Conservation (phyloP, 129 eudicot genomes). For the Flaveria brownii region DNA sequence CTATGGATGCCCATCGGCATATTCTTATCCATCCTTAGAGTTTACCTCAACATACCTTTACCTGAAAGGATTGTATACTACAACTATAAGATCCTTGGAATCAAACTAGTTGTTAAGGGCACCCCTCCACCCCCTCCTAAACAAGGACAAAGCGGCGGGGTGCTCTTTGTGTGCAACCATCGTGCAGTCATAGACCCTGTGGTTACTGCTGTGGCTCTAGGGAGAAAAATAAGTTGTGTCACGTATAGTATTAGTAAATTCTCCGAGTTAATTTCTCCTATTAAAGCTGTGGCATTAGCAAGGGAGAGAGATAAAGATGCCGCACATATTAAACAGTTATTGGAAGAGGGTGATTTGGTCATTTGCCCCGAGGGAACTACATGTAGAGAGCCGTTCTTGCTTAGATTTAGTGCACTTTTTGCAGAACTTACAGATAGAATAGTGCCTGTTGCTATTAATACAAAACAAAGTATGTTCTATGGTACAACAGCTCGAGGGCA, state of each 20-base stretch:
- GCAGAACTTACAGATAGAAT: slow-evolving; percentile 83
- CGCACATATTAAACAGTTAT: slow-evolving; percentile 52
- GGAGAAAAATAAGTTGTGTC: slow-evolving; percentile 73
- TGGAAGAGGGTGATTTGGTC: slow-evolving; percentile 78
- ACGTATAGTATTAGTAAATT: slow-evolving; percentile 79
- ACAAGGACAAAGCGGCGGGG: slow-evolving; percentile 65
- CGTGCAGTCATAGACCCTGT: slow-evolving; percentile 78
- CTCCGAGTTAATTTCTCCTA: slow-evolving; percentile 72
- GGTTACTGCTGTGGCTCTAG: slow-evolving; percentile 68
- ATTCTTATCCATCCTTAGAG: slow-evolving; percentile 54
- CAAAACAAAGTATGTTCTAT: slow-evolving; percentile 67
- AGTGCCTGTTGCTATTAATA: slow-evolving; percentile 85
- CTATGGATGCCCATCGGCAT: slow-evolving; percentile 87
- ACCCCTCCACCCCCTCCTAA: slow-evolving; percentile 78
- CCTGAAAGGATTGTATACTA: slow-evolving; percentile 65
- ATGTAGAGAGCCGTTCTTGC: slow-evolving; percentile 69
- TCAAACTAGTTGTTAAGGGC: slow-evolving; percentile 76
- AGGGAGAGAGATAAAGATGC: slow-evolving; percentile 80
- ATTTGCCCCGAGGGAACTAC: slow-evolving; percentile 94
- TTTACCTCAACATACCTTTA: slow-evolving; percentile 63
- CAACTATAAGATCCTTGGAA: slow-evolving; percentile 65
- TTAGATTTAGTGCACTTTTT: slow-evolving; percentile 91
- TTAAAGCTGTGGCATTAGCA: slow-evolving; percentile 72
- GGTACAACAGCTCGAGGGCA: slow-evolving; percentile 82
- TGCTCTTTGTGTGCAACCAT: slow-evolving; percentile 88